Percentiles rank a stretch among this genome's conserved stretches.
phyloP scores from a whole-genome alignment of 2,329 filamentous ascomycete species.

The Hypocrella siamensis region DNA sequence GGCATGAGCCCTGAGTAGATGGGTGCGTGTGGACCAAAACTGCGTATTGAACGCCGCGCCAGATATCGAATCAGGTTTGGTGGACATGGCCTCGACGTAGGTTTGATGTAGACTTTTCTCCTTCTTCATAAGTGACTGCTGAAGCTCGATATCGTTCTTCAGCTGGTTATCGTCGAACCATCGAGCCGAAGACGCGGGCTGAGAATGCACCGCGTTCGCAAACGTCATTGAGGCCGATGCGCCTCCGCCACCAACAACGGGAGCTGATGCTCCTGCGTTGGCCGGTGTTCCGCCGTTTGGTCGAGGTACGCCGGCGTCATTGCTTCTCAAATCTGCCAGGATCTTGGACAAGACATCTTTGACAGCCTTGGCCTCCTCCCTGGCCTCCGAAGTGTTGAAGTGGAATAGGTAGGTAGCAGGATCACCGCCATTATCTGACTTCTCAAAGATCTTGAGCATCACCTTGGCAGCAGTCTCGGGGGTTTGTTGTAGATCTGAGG shows the following conservation, averaged over 20 bases:
- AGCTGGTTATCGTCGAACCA: slow-evolving; percentile 74
- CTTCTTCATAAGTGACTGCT: slow-evolving; percentile 75
- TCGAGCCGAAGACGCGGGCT: slow-evolving; percentile 33
- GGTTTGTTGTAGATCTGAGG: slow-evolving; percentile 79
- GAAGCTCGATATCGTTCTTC: slow-evolving; percentile 63
- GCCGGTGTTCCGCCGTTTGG: slow-evolving; percentile 18
- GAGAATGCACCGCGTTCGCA: slow-evolving; percentile 49
- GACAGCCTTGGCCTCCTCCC: slow-evolving; percentile 70
- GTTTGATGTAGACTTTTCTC: slow-evolving; percentile 63
- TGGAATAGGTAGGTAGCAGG: slow-evolving; percentile 69
- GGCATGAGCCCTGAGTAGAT: slow-evolving; percentile 74
- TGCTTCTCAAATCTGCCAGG: slow-evolving; percentile 53
- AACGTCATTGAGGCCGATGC: slow-evolving; percentile 62
- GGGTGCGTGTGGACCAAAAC: slow-evolving; percentile 86
- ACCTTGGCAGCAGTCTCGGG: slow-evolving; percentile 78
- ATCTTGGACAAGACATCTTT: slow-evolving; percentile 67
- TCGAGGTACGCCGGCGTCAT: slow-evolving; percentile 34
- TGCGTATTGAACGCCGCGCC: slow-evolving; percentile 72
- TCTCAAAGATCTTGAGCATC: slow-evolving; percentile 82
- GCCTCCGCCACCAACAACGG: slow-evolving; percentile 18
- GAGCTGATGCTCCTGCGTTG: slow-evolving; percentile 10
- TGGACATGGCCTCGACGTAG: slow-evolving; percentile 69
- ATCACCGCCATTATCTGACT: slow-evolving; percentile 40
- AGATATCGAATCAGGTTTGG: slow-evolving; percentile 73
- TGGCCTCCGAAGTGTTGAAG: slow-evolving; percentile 69